Base-by-base conservation (phyloP, 1,284 basidiomycete species). In the Ustilago curta region DNA sequence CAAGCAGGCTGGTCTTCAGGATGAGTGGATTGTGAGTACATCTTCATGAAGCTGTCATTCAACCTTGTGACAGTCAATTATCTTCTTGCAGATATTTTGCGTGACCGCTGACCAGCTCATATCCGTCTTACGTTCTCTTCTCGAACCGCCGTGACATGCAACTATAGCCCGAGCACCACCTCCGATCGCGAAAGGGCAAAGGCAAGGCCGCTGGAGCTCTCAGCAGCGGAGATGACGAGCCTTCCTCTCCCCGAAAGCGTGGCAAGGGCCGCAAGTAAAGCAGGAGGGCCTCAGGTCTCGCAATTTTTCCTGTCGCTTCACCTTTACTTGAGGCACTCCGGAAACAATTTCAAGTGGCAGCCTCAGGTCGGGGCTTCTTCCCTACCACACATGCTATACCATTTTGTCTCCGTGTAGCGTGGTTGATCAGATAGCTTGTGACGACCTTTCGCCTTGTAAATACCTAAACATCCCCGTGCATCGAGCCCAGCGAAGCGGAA, bases 191-290 rank as follows among this genome's bases (percentile, higher is more conserved):
- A 35, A 67, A 75, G 59, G 43, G 50, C 32, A 70, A 70, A 59
- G 48, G 55, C 59, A 64, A 68, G 54, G 55, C 63, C 8, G 48
- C 72, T 21, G 68, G 67, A 27, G 72, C 72, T 53, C 68, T 75
- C 48, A 75, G 72, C 68, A 70, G 68, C 58, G 72, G 72, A 27
- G 72, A 75, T 29, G 72, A 75, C 50, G 72, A 75, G 68, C 68
- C 72, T 49, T 64, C 64, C 11, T 63, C 57, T 25, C 72, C 72
- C 45, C 67, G 63, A 53, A 67, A 67, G 40, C 60, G 60, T 27
- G 63, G 72, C 52, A 75, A 75, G 60, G 68, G 68, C 51, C 67
- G 68, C 49, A 75, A 71, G 64, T 75, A 58, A 57, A 47, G 23
- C 25, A 18, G n/a, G 9, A 16, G 8, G 25, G 39, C 9, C 40